phyloP scores from a whole-genome alignment of 495 filamentous ascomycete species.

The Evernia prunastri region DNA sequence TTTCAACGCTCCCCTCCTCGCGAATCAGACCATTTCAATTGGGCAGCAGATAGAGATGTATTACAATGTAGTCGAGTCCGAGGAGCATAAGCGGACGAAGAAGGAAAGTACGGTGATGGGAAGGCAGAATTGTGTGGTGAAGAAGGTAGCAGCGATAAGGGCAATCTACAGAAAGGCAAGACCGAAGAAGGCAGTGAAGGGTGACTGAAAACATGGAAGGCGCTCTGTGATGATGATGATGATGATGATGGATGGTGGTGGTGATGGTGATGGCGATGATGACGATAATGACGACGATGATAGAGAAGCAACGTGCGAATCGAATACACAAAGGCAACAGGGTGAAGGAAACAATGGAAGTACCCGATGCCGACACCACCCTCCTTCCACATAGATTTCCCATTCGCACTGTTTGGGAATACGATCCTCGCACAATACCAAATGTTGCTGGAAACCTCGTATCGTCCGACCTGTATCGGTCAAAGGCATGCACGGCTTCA shows the following conservation, averaged over 20 bases:
- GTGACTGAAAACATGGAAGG: neutral
- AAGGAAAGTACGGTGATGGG: neutral
- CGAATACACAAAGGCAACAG: neutral
- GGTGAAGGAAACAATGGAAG: neutral
- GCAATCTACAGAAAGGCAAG: neutral
- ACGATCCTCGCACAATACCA: neutral
- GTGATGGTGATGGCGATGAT: neutral
- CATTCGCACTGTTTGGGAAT: neutral
- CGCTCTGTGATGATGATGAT: neutral
- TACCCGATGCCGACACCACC: neutral
- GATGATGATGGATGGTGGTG: no score
- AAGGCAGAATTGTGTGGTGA: neutral
- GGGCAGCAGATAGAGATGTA: slow-evolving; percentile 7
- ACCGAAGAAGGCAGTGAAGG: neutral
- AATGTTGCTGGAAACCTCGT: neutral
- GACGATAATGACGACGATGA: no score
- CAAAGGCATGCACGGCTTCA: neutral
- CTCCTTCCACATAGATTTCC: neutral
- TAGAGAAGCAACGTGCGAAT: no score
- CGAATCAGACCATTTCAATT: neutral
- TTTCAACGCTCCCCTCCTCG: slow-evolving; percentile 1
- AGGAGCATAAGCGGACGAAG: neutral
- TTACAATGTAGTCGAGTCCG: neutral
- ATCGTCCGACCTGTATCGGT: neutral
- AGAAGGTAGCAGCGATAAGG: neutral